Evolutionary conservation across 2,329 filamentous ascomycete genomes (phyloP), one percentile per base, ranked within the genome.

Genomic region (Xylariaceae sp.): DNA sequence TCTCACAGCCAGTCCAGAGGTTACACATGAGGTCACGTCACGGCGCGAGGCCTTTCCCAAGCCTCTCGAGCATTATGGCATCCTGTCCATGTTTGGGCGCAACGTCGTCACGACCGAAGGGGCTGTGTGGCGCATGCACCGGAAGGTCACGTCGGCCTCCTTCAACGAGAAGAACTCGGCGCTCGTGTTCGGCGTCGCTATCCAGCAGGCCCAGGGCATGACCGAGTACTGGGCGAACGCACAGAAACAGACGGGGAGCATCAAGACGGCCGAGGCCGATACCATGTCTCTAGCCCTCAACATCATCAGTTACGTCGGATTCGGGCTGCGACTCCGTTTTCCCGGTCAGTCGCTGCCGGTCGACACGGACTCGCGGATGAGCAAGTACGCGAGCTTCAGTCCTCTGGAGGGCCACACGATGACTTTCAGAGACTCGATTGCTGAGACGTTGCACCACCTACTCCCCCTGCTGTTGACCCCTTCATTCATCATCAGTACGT

Each of bases 141-240:
- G 85, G 44, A 87, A 83, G 61, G 72, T 81, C 31, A 83, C 79
- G 0, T 75, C 80, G 15, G 76, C 83, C 1, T 77, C 77, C 5
- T 89, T 90, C 60, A 86, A 82, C 42, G 85, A 90, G 64, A 79
- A 74, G 61, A 90, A 87, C 59, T 81, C 85, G 40, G 69, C 72
- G 9, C 59, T 85, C 14, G 78, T 85, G 2, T 86, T 81, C 61
- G 64, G 63, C 9, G 80, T 84, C 54, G 69, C 74, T 1, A 65
- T 83, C 15, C 48, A 69, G 39, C 84, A 89, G 62, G 74, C 83
- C 1, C 66, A 74, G 45, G 70, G 71, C 13, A 74, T 86, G 77
- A 52, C 84, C 16, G 57, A 62, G 18, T 68, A 69, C 34, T 85
- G 81, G 78, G 58, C 72, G 5, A 31, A 40, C 60, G 60, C 6